Percentiles rank a stretch among this genome's conserved stretches.
Conservation (phyloP, 768 basidiomycete genomes). For the Galerina marginata region DNA sequence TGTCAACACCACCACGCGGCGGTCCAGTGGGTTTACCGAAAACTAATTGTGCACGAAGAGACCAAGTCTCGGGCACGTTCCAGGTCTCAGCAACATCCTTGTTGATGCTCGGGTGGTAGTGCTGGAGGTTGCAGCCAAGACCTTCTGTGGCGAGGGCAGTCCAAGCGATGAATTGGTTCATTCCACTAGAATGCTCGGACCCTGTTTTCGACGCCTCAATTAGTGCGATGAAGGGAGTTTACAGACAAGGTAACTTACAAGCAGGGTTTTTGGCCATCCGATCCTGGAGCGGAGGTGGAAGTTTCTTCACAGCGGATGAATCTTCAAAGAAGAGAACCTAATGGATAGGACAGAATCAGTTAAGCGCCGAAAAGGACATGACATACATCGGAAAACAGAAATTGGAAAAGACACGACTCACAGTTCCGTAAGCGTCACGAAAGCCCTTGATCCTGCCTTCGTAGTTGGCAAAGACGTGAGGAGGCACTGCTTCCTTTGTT, state of each 20-base stretch:
- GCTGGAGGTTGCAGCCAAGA: constrained; percentile 7
- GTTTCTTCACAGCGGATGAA: not conserved
- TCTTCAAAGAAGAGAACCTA: constrained; percentile 11
- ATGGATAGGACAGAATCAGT: not conserved
- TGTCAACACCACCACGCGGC: constrained; percentile 5
- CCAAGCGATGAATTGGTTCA: not conserved
- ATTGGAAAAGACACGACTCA: not conserved
- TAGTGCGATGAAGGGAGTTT: too few species aligned
- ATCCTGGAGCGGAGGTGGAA: not conserved
- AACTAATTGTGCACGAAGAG: constrained; percentile 1
- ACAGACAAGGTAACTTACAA: not conserved
- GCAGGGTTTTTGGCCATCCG: not conserved
- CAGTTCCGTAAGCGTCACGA: not conserved
- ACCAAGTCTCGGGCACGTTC: constrained; percentile 9
- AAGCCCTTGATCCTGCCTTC: not conserved
- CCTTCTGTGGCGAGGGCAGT: not conserved
- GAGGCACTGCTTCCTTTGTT: not conserved
- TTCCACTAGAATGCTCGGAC: not conserved
- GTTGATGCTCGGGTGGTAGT: not conserved
- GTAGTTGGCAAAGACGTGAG: not conserved
- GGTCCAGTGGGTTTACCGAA: constrained; percentile 8
- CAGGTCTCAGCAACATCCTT: not conserved
- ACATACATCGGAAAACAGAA: too few species aligned
- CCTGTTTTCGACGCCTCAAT: not conserved
- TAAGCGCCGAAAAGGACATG: not conserved